Percentiles rank a stretch among this genome's conserved stretches.
Evolutionary conservation across 2,329 filamentous ascomycete genomes (phyloP).

Genomic region (Colletotrichum liriopes): DNA sequence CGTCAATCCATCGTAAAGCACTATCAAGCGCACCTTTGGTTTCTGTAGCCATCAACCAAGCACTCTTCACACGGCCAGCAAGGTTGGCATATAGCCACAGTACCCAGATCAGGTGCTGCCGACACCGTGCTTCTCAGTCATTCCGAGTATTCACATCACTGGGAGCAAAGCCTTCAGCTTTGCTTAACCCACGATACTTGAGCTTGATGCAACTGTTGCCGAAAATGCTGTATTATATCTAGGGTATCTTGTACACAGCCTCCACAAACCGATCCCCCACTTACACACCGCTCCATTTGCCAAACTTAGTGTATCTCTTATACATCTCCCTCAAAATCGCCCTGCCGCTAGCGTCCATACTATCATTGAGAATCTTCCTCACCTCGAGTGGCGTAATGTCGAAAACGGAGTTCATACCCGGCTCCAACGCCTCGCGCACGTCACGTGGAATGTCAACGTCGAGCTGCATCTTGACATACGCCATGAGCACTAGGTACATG

Average conservation of each 20-base stretch:
- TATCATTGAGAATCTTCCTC: conserved; percentile 71
- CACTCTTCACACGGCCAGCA: not conserved
- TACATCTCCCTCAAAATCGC: conserved; percentile 73
- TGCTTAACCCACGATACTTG: not conserved
- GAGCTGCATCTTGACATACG: conserved; percentile 74
- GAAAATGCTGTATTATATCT: conserved; percentile 28
- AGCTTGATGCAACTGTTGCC: not conserved
- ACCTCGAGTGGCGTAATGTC: conserved; percentile 70
- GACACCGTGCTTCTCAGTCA: not conserved
- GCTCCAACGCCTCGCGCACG: conserved; percentile 70
- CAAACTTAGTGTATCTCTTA: conserved; percentile 73
- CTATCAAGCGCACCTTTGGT: not conserved
- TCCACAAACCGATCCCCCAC: not conserved
- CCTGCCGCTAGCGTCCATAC: conserved; percentile 71
- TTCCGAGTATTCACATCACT: not conserved
- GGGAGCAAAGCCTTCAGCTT: not conserved
- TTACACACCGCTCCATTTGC: conserved; percentile 75
- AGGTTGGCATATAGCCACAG: not conserved
- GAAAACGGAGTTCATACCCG: conserved; percentile 72
- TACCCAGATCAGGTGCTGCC: not conserved
- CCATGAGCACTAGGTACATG: conserved; percentile 73
- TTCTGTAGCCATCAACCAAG: not conserved
- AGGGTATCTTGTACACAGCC: conserved; percentile 39
- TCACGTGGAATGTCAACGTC: conserved; percentile 66
- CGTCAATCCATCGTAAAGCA: not conserved